Evolutionary conservation across 2,329 filamentous ascomycete species (phyloP).

Genomic region (Colletotrichum sp.): DNA sequence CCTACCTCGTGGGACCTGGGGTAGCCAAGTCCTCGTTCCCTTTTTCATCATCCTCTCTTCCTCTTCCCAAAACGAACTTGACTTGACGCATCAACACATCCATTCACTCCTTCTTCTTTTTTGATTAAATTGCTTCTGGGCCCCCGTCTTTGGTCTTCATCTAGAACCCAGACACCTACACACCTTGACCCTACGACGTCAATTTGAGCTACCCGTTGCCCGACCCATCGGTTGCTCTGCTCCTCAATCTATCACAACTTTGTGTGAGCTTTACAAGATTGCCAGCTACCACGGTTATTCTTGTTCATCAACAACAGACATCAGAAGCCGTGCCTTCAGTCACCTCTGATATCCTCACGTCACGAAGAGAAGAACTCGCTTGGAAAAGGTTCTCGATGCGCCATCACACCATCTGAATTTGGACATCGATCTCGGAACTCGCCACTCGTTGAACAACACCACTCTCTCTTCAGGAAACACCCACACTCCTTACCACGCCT

Average conservation of each 20-base stretch:
- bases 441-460: not conserved
- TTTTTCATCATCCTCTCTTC: conserved; percentile 27
- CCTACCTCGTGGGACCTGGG: conserved; percentile 28
- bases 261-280: not conserved
- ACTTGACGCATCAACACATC: conserved; percentile 13
- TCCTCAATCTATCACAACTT: not conserved
- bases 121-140: conserved; percentile 12
- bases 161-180: not conserved
- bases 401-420: conserved; percentile 19
- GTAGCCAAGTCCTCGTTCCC: conserved; percentile 24
- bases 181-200: conserved; percentile 6
- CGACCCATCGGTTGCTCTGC: not conserved
- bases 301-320: not conserved
- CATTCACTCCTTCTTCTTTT: conserved; percentile 1
- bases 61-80: conserved; percentile 24
- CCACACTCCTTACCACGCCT: not conserved
- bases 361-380: not conserved
- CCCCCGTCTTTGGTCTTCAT: not conserved
- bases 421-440: not conserved
- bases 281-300: not conserved
- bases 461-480: not conserved
- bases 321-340: not conserved
- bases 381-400: conserved; percentile 18
- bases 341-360: not conserved
- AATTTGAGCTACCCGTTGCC: not conserved